Evolutionary conservation across 805 yeast genomes (phyloP).

Genomic region (Starmerella kuoi): DNA sequence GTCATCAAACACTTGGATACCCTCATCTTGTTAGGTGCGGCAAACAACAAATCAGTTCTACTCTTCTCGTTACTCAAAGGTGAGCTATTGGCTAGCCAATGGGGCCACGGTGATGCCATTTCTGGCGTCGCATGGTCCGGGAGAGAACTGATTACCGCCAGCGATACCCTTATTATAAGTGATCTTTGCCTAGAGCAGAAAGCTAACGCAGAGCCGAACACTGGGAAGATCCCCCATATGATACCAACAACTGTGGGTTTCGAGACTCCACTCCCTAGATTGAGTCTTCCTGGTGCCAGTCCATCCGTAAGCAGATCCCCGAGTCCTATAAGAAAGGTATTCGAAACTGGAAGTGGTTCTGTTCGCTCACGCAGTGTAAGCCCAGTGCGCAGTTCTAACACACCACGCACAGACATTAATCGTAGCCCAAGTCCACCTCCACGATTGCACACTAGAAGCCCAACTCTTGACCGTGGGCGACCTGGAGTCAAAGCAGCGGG

Average conservation of each 20-base stretch:
- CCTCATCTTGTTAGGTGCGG: constrained; percentile 24
- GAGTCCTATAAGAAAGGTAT: constrained; percentile 8
- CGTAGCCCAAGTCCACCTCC: constrained; percentile 11
- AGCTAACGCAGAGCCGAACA: not conserved
- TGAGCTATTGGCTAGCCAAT: constrained; percentile 37
- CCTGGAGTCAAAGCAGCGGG: not conserved
- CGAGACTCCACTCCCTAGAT: not conserved
- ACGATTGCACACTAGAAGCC: not conserved
- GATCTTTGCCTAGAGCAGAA: not conserved
- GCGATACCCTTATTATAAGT: constrained; percentile 16
- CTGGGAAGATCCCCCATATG: not conserved
- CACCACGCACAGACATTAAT: not conserved
- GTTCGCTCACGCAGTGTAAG: constrained; percentile 12
- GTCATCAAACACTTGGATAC: not conserved
- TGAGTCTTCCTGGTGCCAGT: not conserved
- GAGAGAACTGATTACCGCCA: constrained; percentile 10
- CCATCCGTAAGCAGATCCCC: not conserved
- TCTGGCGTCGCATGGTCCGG: constrained; percentile 31
- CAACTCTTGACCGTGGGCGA: not conserved
- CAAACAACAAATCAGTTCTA: constrained; percentile 48
- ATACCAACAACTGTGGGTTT: not conserved
- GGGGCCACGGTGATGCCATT: constrained; percentile 51
- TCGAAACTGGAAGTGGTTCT: not conserved
- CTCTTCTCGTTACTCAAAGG: constrained; percentile 38
- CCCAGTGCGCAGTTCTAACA: constrained; percentile 7